phyloP scores from a whole-genome alignment of 306 rosid genomes.

The Lupinus albus region DNA sequence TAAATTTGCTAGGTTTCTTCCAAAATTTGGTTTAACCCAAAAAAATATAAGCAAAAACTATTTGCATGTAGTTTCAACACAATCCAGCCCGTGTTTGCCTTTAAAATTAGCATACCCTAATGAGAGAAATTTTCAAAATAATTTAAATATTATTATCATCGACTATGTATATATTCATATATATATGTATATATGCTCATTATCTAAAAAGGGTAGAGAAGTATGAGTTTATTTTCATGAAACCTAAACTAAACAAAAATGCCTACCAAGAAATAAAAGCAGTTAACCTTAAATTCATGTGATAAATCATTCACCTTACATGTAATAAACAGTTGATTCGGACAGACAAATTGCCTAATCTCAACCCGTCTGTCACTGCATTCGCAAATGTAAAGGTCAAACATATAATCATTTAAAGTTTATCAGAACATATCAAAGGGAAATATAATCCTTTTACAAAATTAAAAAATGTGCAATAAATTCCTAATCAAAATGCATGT shows the following conservation, averaged over 20 bases:
- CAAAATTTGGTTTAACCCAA: background rate
- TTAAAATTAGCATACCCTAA: background rate
- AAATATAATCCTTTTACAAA: background rate
- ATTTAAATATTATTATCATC: background rate
- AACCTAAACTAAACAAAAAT: background rate
- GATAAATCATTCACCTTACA: conserved; percentile 43
- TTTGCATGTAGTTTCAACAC: background rate
- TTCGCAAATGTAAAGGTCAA: conserved; percentile 40
- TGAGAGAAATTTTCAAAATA: background rate
- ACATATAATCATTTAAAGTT: conserved; percentile 16
- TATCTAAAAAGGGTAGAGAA: background rate
- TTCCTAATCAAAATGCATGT: background rate
- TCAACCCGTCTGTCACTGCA: conserved; percentile 90
- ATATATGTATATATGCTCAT: background rate
- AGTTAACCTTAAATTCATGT: conserved; percentile 9
- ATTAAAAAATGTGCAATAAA: background rate
- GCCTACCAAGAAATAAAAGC: background rate
- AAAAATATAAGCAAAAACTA: background rate
- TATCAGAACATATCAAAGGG: conserved; percentile 23
- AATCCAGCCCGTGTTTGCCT: background rate
- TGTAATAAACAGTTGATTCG: conserved; percentile 45
- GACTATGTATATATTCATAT: background rate
- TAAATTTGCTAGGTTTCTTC: conserved; percentile 1
- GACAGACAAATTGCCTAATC: conserved; percentile 35
- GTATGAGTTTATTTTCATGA: background rate